Conservation (phyloP, 306 rosid species). For the Cucurbita moschata region DNA sequence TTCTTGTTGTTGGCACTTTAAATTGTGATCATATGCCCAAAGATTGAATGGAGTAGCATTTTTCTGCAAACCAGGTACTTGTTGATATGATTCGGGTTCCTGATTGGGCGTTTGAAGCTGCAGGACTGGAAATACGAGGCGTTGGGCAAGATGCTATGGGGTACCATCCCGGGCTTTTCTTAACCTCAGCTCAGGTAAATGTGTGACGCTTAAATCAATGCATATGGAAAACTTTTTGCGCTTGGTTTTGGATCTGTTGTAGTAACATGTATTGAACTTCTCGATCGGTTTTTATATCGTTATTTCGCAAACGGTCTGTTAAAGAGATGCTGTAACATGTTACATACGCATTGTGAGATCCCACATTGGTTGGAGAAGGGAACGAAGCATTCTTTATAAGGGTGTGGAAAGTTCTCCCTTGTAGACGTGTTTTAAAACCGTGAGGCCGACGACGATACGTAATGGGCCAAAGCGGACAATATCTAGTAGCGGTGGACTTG, state of each 20-base stretch:
- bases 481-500: too few relatives aligned
- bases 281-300: not conserved
- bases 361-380: too few relatives aligned
- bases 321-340: not conserved
- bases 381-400: too few relatives aligned
- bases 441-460: too few relatives aligned
- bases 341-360: not conserved
- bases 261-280: not conserved
- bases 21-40: not conserved
- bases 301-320: not conserved
- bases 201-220: not conserved
- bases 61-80: constrained; percentile 34
- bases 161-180: constrained; percentile 85
- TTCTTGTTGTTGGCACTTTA: not conserved
- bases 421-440: too few relatives aligned
- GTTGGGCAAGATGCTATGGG: constrained; percentile 87
- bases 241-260: not conserved
- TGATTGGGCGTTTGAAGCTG: constrained; percentile 97
- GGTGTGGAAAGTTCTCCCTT: too few relatives aligned
- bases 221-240: not conserved
- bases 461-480: too few relatives aligned
- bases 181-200: constrained; percentile 90
- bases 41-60: not conserved
- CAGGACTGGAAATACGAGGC: constrained; percentile 85
- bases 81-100: constrained; percentile 96